Evolutionary conservation across 305 asterid species (phyloP).

Genomic region (Plantago lanceolata): DNA sequence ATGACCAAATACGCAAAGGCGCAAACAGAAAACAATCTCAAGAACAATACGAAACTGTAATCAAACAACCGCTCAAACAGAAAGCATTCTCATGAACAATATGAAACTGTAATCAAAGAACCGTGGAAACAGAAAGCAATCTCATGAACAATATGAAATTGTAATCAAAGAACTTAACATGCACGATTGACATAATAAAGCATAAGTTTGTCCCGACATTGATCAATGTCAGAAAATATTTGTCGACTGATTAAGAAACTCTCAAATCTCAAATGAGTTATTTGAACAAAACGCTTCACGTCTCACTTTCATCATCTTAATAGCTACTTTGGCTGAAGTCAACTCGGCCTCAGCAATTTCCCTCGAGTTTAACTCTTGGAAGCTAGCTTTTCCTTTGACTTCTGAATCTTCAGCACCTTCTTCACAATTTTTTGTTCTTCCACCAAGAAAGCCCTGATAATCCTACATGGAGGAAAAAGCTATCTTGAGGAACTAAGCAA

Average conservation of each 20-base stretch:
- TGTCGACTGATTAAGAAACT: constrained; percentile 16
- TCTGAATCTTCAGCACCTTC: constrained; percentile 66
- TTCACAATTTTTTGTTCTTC: constrained; percentile 59
- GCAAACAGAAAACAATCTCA: too few species aligned
- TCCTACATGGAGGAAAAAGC: constrained; percentile 23
- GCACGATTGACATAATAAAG: neutral
- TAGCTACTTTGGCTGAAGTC: constrained; percentile 27
- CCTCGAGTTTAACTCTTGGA: constrained; percentile 38
- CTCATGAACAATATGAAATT: too few species aligned
- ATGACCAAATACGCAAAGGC: too few species aligned
- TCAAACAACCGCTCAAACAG: too few species aligned
- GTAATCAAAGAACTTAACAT: too few species aligned
- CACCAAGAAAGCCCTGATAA: constrained; percentile 50
- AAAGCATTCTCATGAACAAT: too few species aligned
- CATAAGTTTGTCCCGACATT: neutral
- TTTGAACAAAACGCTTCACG: constrained; percentile 17
- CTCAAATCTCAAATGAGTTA: constrained; percentile 20
- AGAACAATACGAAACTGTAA: too few species aligned
- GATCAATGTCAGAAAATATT: constrained; percentile 1
- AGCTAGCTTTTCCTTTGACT: constrained; percentile 54
- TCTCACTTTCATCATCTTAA: constrained; percentile 32
- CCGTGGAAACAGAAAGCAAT: too few species aligned
- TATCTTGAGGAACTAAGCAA: neutral
- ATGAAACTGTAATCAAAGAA: too few species aligned
- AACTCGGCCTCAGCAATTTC: too few species aligned